phyloP scores from a whole-genome alignment of 2,329 filamentous ascomycete genomes.

The Zymoseptoria ardabiliae region DNA sequence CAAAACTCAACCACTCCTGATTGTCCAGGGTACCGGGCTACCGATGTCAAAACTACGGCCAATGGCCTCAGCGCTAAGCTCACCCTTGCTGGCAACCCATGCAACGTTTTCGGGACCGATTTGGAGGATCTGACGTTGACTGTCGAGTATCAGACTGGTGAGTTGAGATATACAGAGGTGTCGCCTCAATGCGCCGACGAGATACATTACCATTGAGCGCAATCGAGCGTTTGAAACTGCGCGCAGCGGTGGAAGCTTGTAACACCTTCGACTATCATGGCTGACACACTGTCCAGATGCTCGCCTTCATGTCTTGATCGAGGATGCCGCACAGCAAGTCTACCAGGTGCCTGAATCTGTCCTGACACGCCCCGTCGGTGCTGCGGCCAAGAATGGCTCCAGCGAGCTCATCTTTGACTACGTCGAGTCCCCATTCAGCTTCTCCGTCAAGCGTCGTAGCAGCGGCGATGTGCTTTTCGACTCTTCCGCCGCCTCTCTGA shows the following conservation, averaged over 20 bases:
- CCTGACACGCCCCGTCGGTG: conserved; percentile 51
- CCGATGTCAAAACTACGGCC: conserved; percentile 47
- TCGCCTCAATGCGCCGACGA: neutral
- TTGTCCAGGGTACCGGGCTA: conserved; percentile 63
- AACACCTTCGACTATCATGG: neutral
- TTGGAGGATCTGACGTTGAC: conserved; percentile 48
- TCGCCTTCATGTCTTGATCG: conserved; percentile 68
- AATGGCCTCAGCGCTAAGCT: conserved; percentile 62
- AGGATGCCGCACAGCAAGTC: conserved; percentile 60
- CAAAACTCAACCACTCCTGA: conserved; percentile 14
- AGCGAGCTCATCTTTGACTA: conserved; percentile 50
- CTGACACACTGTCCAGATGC: conserved; percentile 18
- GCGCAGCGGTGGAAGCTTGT: neutral
- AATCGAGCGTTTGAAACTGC: neutral
- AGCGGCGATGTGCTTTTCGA: conserved; percentile 60
- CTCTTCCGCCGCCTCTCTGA: conserved; percentile 56
- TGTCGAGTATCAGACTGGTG: conserved; percentile 57
- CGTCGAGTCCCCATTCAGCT: conserved; percentile 56
- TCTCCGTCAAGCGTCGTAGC: conserved; percentile 53
- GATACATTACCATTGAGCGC: neutral
- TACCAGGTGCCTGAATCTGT: conserved; percentile 69
- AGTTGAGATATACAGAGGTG: conserved; percentile 10
- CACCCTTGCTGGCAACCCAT: conserved; percentile 58
- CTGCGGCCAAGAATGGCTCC: conserved; percentile 7
- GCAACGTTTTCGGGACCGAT: conserved; percentile 54